Conservation (phyloP, 768 basidiomycete species). For the Sutorius australiensis region DNA sequence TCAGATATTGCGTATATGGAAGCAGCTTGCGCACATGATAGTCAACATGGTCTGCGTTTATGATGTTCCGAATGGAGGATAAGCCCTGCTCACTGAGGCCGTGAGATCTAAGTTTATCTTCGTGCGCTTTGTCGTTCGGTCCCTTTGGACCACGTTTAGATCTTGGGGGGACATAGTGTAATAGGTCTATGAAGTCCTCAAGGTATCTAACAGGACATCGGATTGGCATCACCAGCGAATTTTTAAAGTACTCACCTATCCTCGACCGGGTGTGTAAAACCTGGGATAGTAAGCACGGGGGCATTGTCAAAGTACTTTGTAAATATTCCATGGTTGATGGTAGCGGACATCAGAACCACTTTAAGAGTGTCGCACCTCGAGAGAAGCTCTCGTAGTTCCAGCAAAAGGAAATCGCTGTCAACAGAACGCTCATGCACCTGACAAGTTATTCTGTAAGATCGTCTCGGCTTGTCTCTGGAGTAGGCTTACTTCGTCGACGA, state of each 20-base stretch:
- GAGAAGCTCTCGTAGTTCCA: constrained; percentile 78
- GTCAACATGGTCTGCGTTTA: constrained; percentile 64
- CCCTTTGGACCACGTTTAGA: constrained; percentile 31
- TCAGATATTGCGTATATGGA: neutral
- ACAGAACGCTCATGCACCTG: constrained; percentile 91
- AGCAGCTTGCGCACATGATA: constrained; percentile 48
- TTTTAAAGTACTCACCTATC: constrained; percentile 51
- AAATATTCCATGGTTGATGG: constrained; percentile 88
- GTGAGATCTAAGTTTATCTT: constrained; percentile 45
- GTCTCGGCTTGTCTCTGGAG: neutral
- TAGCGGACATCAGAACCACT: constrained; percentile 90
- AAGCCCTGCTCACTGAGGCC: constrained; percentile 52
- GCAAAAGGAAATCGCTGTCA: constrained; percentile 84
- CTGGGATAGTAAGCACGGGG: constrained; percentile 81
- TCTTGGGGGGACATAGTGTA: constrained; percentile 52
- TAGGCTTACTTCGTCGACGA: constrained; percentile 79
- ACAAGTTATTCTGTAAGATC: neutral
- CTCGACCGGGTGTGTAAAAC: constrained; percentile 71
- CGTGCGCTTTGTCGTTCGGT: constrained; percentile 37
- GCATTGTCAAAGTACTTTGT: constrained; percentile 77
- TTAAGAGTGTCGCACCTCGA: constrained; percentile 62
- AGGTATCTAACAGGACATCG: constrained; percentile 56
- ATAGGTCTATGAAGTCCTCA: constrained; percentile 65
- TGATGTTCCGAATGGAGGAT: constrained; percentile 56
- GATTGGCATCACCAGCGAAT: neutral